Evolutionary conservation across 2,329 filamentous ascomycete species (phyloP).

Genomic region (Corinectria fuckeliana): DNA sequence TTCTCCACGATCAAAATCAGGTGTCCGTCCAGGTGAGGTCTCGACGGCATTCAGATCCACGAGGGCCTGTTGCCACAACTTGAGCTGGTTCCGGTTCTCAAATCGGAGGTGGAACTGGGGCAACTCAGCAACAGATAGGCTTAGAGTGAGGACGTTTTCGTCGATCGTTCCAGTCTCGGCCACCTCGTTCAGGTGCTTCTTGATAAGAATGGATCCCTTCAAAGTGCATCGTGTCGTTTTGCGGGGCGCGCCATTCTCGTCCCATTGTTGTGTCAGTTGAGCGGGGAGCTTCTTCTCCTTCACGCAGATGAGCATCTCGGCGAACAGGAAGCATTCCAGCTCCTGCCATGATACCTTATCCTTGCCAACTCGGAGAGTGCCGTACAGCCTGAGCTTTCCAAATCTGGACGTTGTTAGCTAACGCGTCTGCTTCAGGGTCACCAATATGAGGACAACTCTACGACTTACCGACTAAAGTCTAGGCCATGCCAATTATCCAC

Average conservation of each 20-base stretch:
- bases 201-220: conserved; percentile 97
- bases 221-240: conserved; percentile 82
- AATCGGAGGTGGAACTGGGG: conserved; percentile 95
- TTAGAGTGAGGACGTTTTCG: conserved; percentile 85
- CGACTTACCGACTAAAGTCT: conserved; percentile 77
- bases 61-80: conserved; percentile 88
- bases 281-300: conserved; percentile 86
- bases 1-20: conserved; percentile 80
- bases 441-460: background rate
- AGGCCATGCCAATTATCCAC: conserved; percentile 99
- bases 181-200: conserved; percentile 94
- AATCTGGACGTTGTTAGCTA: conserved; percentile 62
- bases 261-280: conserved; percentile 66
- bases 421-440: background rate
- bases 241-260: conserved; percentile 61
- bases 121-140: conserved; percentile 87
- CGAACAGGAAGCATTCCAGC: conserved; percentile 94
- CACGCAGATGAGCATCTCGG: conserved; percentile 98
- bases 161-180: conserved; percentile 73
- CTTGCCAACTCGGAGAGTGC: conserved; percentile 91
- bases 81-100: conserved; percentile 80
- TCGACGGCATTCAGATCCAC: conserved; percentile 81
- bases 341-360: conserved; percentile 98
- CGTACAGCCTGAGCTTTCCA: conserved; percentile 88
- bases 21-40: conserved; percentile 66